Evolutionary conservation across 2,329 filamentous ascomycete species (phyloP), one percentile per base, ranked within the genome.

Genomic region (Sordariomycetes sp.): DNA sequence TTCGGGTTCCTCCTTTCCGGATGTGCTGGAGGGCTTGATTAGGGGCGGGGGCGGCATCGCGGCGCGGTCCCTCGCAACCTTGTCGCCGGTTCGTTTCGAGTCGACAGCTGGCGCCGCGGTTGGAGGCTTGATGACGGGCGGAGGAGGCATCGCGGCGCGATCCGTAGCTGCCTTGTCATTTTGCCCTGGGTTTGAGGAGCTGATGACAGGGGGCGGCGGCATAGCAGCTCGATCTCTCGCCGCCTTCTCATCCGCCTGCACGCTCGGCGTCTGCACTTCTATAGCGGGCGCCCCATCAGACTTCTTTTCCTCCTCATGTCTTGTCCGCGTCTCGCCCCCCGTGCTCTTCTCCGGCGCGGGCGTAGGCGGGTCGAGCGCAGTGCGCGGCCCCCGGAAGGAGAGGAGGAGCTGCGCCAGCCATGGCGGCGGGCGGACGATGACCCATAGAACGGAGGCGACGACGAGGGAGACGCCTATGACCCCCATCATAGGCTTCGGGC

Each of bases 401-500:
- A 61, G 61, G 59, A 74, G 62, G 45, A 76, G 67, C 12, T 67
- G 67, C 62, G 72, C 71, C 53, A 81, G 67, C 69, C 79, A 76
- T 52, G 74, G 69, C 54, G 76, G 78, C 58, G 77, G 77, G 48
- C 76, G 75, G 60, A 84, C 72, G 63, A 77, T 70, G 61, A 85
- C 68, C 64, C 77, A 79, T 52, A 84, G 74, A 57, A 85, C 69
- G 0, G 82, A 82, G 51, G 77, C 82, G 61, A 86, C 67, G 63
- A 86, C 73, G 61, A 86, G 72, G n/a, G 82, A 82, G 61, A 85
- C 68, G 61, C 80, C 82, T 60, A 85, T 63, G 63, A 82, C 67
- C 61, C 73, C 78, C 80, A 84, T 84, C 56, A 57, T 64, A 20
- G 45, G 45, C 20, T 20, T 50, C 20, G 20, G 45, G 17, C 17